Conservation (phyloP, 2,329 filamentous ascomycete genomes). For the Ceratocystis albifundus region DNA sequence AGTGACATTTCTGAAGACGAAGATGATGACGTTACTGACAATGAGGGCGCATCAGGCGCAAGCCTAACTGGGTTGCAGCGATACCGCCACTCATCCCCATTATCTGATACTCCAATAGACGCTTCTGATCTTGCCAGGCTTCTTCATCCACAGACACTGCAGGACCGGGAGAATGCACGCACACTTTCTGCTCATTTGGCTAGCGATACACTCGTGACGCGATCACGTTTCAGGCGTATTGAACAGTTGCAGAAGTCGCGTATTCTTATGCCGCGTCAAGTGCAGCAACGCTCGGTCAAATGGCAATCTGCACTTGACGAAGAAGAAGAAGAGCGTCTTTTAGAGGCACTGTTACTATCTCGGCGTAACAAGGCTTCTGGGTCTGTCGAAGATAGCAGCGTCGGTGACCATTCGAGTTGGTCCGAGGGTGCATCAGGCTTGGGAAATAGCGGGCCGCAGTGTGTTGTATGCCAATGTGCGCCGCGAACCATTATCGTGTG, state of each 20-base stretch:
- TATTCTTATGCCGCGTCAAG: slow-evolving; percentile 35
- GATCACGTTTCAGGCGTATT: slow-evolving; percentile 60
- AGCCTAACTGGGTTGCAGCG: neutral
- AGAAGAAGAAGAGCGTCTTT: slow-evolving; percentile 49
- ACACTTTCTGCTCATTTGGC: slow-evolving; percentile 69
- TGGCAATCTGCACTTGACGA: slow-evolving; percentile 23
- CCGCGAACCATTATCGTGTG: slow-evolving; percentile 84
- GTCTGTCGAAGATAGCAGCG: slow-evolving; percentile 5
- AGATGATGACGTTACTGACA: slow-evolving; percentile 7
- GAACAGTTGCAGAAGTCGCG: slow-evolving; percentile 58
- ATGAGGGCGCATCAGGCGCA: neutral
- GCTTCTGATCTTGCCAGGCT: slow-evolving; percentile 62
- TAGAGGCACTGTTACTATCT: slow-evolving; percentile 49
- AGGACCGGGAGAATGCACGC: slow-evolving; percentile 69
- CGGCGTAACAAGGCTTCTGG: slow-evolving; percentile 31
- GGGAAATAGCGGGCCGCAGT: slow-evolving; percentile 62
- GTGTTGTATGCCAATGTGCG: slow-evolving; percentile 84
- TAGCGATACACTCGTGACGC: slow-evolving; percentile 62
- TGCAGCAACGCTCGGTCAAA: slow-evolving; percentile 5
- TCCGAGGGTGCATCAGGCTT: slow-evolving; percentile 40
- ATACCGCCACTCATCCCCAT: slow-evolving; percentile 44
- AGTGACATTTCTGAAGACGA: slow-evolving; percentile 55
- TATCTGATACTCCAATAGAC: slow-evolving; percentile 51
- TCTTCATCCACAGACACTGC: slow-evolving; percentile 64
- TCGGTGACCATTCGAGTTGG: slow-evolving; percentile 21